phyloP scores from a whole-genome alignment of 352 stramenopile species.

The Phytophthora syringae region DNA sequence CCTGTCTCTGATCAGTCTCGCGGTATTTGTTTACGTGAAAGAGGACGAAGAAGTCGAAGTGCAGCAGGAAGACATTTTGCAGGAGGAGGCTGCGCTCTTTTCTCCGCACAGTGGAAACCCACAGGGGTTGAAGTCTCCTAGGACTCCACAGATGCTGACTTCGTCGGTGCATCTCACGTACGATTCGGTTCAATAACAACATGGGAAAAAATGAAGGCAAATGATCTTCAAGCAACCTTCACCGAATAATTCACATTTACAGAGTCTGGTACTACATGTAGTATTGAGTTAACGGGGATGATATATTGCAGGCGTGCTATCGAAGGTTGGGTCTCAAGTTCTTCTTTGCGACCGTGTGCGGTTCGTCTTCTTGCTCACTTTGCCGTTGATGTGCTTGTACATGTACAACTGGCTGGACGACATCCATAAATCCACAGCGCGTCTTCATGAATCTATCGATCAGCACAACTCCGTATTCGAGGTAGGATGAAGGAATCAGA shows the following conservation, averaged over 20 bases:
- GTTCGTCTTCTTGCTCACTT: constrained; percentile 9
- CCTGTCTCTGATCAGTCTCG: constrained; percentile 65
- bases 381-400: constrained; percentile 19
- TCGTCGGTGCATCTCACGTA: constrained; percentile 24
- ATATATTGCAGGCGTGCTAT: no score
- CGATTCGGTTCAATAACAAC: constrained; percentile 20
- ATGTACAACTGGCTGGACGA: constrained; percentile 48
- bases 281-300: not conserved
- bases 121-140: constrained; percentile 29
- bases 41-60: constrained; percentile 28
- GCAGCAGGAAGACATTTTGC: constrained; percentile 19
- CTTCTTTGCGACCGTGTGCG: not conserved
- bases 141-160: constrained; percentile 14
- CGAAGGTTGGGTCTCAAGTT: constrained; percentile 9
- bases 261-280: no score
- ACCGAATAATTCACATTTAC: no score
- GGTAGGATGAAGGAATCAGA: constrained; percentile 50
- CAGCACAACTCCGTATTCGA: constrained; percentile 55
- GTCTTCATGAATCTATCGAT: constrained; percentile 34
- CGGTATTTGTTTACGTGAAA: constrained; percentile 69
- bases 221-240: no score
- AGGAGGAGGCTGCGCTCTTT: constrained; percentile 27
- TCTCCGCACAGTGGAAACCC: constrained; percentile 31
- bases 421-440: constrained; percentile 49
- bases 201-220: not conserved